Base-by-base conservation (phyloP, 768 basidiomycete genomes). In the Lactarius evosmus region DNA sequence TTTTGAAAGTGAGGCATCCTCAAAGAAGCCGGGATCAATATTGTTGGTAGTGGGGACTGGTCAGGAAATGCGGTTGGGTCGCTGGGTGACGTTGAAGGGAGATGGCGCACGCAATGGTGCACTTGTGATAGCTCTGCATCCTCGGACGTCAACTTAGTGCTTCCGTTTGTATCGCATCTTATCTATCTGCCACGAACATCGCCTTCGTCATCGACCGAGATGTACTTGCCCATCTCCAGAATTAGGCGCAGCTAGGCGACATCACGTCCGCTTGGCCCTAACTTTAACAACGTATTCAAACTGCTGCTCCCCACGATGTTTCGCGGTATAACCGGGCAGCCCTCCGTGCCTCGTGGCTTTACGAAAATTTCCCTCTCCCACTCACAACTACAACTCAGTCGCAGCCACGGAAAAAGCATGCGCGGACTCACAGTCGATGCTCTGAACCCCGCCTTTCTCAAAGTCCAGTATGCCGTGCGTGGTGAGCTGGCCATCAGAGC, bases 401-500 rank as follows among this genome's bases (percentile, higher is more conserved):
- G 41, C 16, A 40, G n/a, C 34, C 51, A 19, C 54, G 51, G 33
- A 44, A 38, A 6, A 38, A 49, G 14, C 17, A 75, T 75, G 74
- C 71, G 67, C 22, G 69, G 79, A 27, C 83, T 96, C 69, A 85
- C 88, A 36, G 66, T 83, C 63, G 81, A 87, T 60, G 81, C 84
- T 46, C 85, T 98, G 75, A 98, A 97, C 77, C 92, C 89, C 2
- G 80, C 86, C 62, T 81, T 97, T 53, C 82, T 85, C 72, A 86
- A 91, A 57, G 97, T 98, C 58, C 85, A 97, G 75, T 99, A 99
- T 74, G 96, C 96, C 61, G 96, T 99, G 32, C 91, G 96, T 60
- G 96, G 97, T 55, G 95, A 96, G 77, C 86, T 98, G 67, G 94
- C 96, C 4, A 91, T 98, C 78, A 92, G 90, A 74, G 93, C 96